Percentiles rank a stretch among this genome's conserved stretches.
Evolutionary conservation across 176 grass and related monocot species (phyloP).

Genomic region (Eragrostis curvula): DNA sequence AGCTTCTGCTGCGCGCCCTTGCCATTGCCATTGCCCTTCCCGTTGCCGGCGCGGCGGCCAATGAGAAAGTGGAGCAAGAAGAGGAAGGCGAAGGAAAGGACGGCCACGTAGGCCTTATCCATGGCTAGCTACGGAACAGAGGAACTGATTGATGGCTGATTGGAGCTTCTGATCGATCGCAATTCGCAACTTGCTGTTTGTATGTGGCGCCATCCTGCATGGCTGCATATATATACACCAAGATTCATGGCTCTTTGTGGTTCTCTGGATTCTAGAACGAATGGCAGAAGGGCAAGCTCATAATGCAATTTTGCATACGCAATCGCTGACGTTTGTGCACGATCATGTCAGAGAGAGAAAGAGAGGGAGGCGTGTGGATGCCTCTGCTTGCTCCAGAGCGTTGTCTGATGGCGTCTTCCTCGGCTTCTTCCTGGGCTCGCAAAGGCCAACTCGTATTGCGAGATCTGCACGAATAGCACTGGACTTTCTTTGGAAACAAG

Average conservation of each 20-base stretch:
- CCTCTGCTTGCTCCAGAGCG: not conserved
- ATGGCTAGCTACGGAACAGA: not conserved
- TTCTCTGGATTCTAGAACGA: no score
- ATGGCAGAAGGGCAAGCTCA: no score
- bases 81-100: conserved; percentile 33
- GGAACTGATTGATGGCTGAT: no score
- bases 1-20: not conserved
- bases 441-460: not conserved
- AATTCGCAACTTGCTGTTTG: not conserved
- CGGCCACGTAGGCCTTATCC: conserved; percentile 19
- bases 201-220: conserved; percentile 15
- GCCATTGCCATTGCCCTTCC: not conserved
- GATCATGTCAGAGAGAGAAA: not conserved
- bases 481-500: conserved; percentile 11
- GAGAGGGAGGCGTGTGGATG: not conserved
- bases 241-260: no score
- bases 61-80: conserved; percentile 36
- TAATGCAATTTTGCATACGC: not conserved
- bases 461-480: not conserved
- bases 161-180: not conserved
- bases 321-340: not conserved
- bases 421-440: not conserved
- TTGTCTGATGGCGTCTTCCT: not conserved
- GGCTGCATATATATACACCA: conserved; percentile 19
- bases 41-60: not conserved